Conservation (phyloP, 139 green algal genomes). For the Tetradesmus lagerheimii region DNA sequence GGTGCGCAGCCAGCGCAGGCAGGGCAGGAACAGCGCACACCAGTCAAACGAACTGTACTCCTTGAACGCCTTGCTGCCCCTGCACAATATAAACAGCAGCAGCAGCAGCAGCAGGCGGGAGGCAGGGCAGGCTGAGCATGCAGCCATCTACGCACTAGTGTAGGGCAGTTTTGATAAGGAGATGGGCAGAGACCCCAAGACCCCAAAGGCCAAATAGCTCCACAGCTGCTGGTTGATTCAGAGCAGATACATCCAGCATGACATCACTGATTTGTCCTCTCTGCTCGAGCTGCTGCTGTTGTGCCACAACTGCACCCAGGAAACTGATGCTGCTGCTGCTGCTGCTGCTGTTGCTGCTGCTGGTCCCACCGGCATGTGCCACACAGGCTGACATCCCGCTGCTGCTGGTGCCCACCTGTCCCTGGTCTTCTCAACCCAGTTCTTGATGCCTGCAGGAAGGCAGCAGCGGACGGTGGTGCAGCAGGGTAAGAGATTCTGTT, state of each 20-base stretch:
- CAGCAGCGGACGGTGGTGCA: neutral
- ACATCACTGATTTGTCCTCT: no score
- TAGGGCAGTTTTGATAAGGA: no score
- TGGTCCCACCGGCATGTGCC: neutral
- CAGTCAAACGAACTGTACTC: conserved; percentile 53
- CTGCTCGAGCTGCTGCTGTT: neutral
- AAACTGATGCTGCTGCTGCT: neutral
- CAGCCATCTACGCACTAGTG: neutral
- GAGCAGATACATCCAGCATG: no score
- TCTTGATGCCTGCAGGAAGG: neutral
- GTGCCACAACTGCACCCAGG: neutral
- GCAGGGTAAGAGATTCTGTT: neutral
- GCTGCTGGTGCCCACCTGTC: conserved; percentile 4
- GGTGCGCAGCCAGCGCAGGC: conserved; percentile 70
- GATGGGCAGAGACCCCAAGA: no score
- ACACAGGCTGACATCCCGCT: neutral
- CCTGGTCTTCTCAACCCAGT: conserved; percentile 38
- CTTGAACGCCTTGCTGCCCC: neutral
- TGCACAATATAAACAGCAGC: neutral
- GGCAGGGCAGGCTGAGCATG: neutral
- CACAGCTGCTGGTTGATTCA: neutral
- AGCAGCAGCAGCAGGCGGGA: neutral
- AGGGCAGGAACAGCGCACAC: conserved; percentile 66
- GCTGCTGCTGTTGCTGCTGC: neutral
- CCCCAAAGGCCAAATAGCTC: no score